These are phyloP conservation scores for Erythrobasidium yunnanense DNA, from an alignment of 768 basidiomycete species.

Conservation along the genomic window DNA sequence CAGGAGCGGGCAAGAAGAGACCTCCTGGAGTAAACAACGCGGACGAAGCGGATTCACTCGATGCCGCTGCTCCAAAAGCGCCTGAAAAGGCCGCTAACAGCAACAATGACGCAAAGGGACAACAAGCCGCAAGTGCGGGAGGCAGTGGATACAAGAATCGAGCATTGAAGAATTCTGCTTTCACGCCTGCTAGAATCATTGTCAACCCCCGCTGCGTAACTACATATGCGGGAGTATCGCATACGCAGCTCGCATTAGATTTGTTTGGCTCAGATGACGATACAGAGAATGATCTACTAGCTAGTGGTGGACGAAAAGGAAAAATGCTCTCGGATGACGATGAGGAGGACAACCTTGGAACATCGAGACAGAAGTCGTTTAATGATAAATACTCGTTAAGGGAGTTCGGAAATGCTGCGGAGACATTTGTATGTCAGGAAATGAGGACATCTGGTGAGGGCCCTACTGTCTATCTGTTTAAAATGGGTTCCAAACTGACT, in stretches of 20 bases:
- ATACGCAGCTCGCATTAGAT: conserved; percentile 88
- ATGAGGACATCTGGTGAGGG: conserved; percentile 45
- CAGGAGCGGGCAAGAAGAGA: not conserved
- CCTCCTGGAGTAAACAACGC: conserved; percentile 14
- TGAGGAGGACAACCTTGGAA: not conserved
- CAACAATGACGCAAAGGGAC: no score
- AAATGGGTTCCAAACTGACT: not conserved
- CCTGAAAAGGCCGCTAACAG: no score
- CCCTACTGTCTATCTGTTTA: conserved; percentile 4
- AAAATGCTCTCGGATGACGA: conserved; percentile 35
- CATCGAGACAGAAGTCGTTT: not conserved
- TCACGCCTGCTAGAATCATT: conserved; percentile 49
- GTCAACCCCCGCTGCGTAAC: conserved; percentile 95
- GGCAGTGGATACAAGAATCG: no score
- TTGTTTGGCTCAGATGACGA: conserved; percentile 75
- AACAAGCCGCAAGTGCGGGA: no score
- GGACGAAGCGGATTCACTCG: conserved; percentile 30
- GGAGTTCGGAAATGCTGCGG: conserved; percentile 93
- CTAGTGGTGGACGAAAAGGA: not conserved
- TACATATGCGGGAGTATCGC: conserved; percentile 93
- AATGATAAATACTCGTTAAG: conserved; percentile 66
- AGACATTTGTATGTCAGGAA: conserved; percentile 97
- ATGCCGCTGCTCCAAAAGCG: conserved; percentile 15
- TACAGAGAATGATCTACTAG: conserved; percentile 37
- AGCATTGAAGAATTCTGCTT: conserved; percentile 33